phyloP scores from a whole-genome alignment of 2,329 filamentous ascomycete genomes.

The Fusarium sp. region DNA sequence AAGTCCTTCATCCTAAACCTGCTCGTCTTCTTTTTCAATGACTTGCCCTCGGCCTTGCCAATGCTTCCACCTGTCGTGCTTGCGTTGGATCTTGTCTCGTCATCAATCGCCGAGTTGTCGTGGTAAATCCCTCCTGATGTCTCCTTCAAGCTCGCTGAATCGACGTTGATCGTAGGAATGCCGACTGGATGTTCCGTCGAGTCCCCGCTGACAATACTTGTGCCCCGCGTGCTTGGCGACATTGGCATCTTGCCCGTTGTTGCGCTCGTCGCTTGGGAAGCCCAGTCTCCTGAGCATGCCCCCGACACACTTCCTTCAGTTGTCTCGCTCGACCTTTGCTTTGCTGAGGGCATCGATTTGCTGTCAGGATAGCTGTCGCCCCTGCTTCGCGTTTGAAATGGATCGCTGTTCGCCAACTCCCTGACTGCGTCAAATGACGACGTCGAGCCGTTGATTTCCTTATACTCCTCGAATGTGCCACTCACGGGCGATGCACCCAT shows the following conservation, averaged over 20 bases:
- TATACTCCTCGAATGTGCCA: slow-evolving; percentile 46
- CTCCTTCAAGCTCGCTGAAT: slow-evolving; percentile 50
- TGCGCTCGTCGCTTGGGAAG: slow-evolving; percentile 70
- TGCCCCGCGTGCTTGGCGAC: slow-evolving; percentile 73
- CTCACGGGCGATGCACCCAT: slow-evolving; percentile 41
- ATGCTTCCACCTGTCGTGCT: slow-evolving; percentile 53
- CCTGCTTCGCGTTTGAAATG: slow-evolving; percentile 53
- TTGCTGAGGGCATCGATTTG: slow-evolving; percentile 55
- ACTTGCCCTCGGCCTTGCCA: slow-evolving; percentile 59
- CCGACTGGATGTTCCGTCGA: slow-evolving; percentile 62
- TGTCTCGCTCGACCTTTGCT: slow-evolving; percentile 69
- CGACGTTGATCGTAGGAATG: slow-evolving; percentile 53
- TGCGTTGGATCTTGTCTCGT: slow-evolving; percentile 46
- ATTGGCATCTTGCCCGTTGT: slow-evolving; percentile 72
- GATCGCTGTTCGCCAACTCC: slow-evolving; percentile 61
- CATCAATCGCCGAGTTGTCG: slow-evolving; percentile 40
- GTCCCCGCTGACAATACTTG: slow-evolving; percentile 71
- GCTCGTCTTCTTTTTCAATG: slow-evolving; percentile 70
- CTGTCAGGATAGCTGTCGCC: slow-evolving; percentile 47
- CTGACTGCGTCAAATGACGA: slow-evolving; percentile 59
- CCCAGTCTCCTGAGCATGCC: slow-evolving; percentile 67
- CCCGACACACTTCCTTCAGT: slow-evolving; percentile 69
- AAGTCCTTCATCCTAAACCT: slow-evolving; percentile 72
- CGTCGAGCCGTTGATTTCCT: slow-evolving; percentile 56
- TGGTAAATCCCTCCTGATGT: slow-evolving; percentile 39